Evolutionary conservation across 1,284 basidiomycete species (phyloP).

Genomic region (Moesziomyces parantarcticus): DNA sequence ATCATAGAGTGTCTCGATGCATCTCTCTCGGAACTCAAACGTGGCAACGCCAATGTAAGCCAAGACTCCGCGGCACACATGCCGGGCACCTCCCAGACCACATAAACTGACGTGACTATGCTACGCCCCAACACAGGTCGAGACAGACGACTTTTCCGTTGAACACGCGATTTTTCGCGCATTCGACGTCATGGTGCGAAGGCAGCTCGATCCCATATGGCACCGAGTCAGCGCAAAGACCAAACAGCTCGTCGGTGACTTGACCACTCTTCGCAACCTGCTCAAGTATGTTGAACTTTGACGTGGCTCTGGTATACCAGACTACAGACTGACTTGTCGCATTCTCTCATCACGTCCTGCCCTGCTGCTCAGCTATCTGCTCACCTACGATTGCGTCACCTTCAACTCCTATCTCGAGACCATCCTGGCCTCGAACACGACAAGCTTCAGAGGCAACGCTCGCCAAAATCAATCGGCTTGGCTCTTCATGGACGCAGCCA

Average conservation of each 20-base stretch:
- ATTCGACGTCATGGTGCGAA: conserved; percentile 89
- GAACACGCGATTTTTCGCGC: conserved; percentile 94
- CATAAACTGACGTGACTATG: background rate
- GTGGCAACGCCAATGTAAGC: conserved; percentile 82
- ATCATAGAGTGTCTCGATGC: conserved; percentile 94
- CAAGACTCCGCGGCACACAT: background rate
- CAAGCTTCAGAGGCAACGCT: conserved; percentile 58
- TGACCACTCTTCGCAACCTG: conserved; percentile 84
- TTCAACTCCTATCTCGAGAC: conserved; percentile 94
- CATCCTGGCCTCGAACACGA: conserved; percentile 79
- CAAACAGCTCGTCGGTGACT: conserved; percentile 88
- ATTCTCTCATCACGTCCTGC: background rate
- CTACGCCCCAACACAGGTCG: conserved; percentile 74
- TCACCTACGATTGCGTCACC: conserved; percentile 89
- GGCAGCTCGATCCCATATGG: conserved; percentile 93
- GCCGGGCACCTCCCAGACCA: no score
- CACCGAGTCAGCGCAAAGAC: conserved; percentile 93
- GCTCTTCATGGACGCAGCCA: conserved; percentile 89
- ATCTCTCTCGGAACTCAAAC: conserved; percentile 89
- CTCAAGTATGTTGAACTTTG: conserved; percentile 75
- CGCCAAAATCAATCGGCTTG: conserved; percentile 78
- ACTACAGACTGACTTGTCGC: background rate
- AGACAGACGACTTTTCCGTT: conserved; percentile 90
- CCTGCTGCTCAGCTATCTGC: conserved; percentile 75
- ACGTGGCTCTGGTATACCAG: background rate